Percentiles rank a stretch among this genome's conserved stretches.
Evolutionary conservation across 495 filamentous ascomycete species (phyloP).

Genomic region (Penicillium antarcticum): DNA sequence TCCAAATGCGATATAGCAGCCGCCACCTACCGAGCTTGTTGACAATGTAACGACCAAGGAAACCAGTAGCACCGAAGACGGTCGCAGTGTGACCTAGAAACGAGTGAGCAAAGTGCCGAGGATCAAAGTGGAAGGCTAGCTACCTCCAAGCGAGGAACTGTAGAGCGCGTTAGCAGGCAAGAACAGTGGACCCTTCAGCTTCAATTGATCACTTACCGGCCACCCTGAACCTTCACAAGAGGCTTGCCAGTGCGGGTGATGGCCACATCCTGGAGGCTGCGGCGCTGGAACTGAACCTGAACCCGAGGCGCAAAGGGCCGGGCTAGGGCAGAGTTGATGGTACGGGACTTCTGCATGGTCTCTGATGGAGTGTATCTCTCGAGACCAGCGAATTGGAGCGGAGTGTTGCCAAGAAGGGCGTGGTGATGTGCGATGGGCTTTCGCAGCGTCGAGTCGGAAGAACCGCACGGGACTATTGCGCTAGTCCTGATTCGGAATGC

Average conservation of each 20-base stretch:
- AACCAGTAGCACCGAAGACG: constrained; percentile 96
- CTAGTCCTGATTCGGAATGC: constrained; percentile 35
- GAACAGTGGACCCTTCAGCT: not conserved
- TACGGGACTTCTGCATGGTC: constrained; percentile 53
- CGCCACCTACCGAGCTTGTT: constrained; percentile 76
- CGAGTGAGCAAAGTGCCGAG: constrained; percentile 20
- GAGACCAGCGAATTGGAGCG: constrained; percentile 33
- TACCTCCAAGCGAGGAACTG: constrained; percentile 85
- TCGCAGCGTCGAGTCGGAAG: constrained; percentile 32
- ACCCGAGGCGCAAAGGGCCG: constrained; percentile 41
- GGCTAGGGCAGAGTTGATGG: constrained; percentile 42
- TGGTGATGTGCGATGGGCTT: constrained; percentile 32
- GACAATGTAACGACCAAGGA: constrained; percentile 95
- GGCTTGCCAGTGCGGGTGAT: constrained; percentile 88
- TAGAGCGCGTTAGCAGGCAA: constrained; percentile 23
- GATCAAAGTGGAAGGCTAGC: constrained; percentile 24
- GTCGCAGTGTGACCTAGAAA: constrained; percentile 84
- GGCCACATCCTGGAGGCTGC: constrained; percentile 69
- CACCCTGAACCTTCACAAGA: constrained; percentile 75
- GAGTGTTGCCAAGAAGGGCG: constrained; percentile 31
- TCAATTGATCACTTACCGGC: constrained; percentile 59
- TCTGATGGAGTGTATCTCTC: constrained; percentile 28
- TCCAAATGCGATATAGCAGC: constrained; percentile 5
- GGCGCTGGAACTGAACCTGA: constrained; percentile 46
- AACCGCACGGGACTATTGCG: constrained; percentile 40